Base-by-base conservation (phyloP, 2,329 filamentous ascomycete species). In the Bipolaris bicolor region DNA sequence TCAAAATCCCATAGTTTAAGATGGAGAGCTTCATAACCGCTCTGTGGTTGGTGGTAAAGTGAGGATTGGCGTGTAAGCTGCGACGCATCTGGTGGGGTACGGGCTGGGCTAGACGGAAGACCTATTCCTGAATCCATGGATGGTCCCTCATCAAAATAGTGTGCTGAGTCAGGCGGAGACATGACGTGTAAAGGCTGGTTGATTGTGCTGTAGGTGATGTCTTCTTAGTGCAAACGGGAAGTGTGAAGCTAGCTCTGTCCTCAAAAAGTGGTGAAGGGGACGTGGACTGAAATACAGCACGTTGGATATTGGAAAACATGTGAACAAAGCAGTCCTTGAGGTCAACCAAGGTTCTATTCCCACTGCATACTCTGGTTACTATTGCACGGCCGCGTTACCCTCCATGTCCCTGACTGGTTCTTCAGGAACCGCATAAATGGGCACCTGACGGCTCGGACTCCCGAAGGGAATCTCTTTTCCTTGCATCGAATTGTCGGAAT, bases 381-480 rank as follows among this genome's bases (percentile, higher is more conserved):
- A 68, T 55, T 65, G 57, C 36, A 63, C 59, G n/a, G 55, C 55
- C 6, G 61, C 62, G 13, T 66, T 67, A 50, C 61, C 69, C 34
- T 78, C 77, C 3, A 77, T 64, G 64, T 81, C 79, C 16, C 65
- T 64, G 5, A 80, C 66, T 2, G 79, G 76, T 36, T 79, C 75
- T 49, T 73, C 69, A 2, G 78, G 76, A n/a, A 80, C 49, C 5
- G 68, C 55, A 60, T 81, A 80, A 77, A 81, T 80, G 3, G 77
- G 74, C n/a, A 78, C 46, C 45, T 73, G 78, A 40, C 70, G 73
- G 15, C 60, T 61, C 6, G 75, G 59, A 9, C 62, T 69, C 5
- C 61, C 66, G 34, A 72, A 64, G 2, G 67, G 65, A 37, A 69
- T 67, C 18, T 57, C 47, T 26, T 70, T 58, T 7, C 68, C 68